Evolutionary conservation across 345 rosid species (phyloP), one percentile per base, ranked within the genome.

Genomic region (Citrus sinensis): DNA sequence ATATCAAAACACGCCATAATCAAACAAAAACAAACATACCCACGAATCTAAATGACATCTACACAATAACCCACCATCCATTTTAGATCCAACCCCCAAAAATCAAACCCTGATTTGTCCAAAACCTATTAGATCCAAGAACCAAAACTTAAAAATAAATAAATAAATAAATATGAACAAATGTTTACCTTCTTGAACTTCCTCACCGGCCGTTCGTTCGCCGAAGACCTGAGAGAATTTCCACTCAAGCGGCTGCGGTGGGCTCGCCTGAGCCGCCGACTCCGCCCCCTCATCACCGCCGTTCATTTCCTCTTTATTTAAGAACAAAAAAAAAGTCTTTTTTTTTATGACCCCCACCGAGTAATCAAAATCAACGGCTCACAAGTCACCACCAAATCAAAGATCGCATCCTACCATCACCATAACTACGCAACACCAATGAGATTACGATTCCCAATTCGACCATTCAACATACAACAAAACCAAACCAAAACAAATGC

Each of bases 171-270:
- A 22, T 63, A 65, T n/a, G 13, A 25, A 35, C 0, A 78, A 58
- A 55, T 46, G 13, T 14, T 74, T 81, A 90, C 92, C 94, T 89
- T 93, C 96, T 74, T 93, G 97, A 16, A 90, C 94, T 90, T 93
- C 98, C 80, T 93, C 98, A 63, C 97, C 94, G 71, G 93, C 98
- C 60, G 94, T 86, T 61, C 98, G 90, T 55, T 93, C 98, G 27
- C 98, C 97, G 87, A 93, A 93, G 79, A 93, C 98, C 90, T 93
- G 98, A 71, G 98, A 92, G 84, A 93, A 93, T 85, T 93, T 88
- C 98, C 98, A 93, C 80, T 93, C 98, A 58, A 93, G 76, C 64
- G 89, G 84, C 73, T 83, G 94, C 64, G 88, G 90, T 79, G 89
- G 88, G 70, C 81, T 88, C 66, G 85, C 77, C 79, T 87, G 83